Conservation (phyloP, 768 basidiomycete species). For the Xerocomus potaroensis region DNA sequence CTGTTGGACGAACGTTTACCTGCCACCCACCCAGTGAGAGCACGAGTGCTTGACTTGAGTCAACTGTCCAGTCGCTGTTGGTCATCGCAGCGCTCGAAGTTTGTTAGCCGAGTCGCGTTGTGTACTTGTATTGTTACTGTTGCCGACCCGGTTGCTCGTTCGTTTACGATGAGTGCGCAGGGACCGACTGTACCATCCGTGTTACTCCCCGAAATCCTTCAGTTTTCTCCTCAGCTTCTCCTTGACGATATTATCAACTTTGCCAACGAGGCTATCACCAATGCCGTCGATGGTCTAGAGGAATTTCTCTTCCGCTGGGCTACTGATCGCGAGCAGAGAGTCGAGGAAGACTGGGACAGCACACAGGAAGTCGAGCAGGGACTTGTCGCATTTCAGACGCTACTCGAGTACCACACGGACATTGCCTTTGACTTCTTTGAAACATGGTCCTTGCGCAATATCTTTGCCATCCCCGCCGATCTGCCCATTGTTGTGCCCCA, state of each 20-base stretch:
- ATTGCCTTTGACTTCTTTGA: conserved; percentile 91
- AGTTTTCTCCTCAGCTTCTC: conserved; percentile 79
- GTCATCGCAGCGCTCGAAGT: conserved; percentile 13
- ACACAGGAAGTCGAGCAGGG: conserved; percentile 76
- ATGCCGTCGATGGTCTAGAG: conserved; percentile 77
- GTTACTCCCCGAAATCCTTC: conserved; percentile 53
- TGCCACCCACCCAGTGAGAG: conserved; percentile 62
- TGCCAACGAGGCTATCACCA: conserved; percentile 73
- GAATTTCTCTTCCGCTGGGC: conserved; percentile 73
- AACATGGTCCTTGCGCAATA: conserved; percentile 84
- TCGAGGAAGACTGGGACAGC: conserved; percentile 49
- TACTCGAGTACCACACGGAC: conserved; percentile 85
- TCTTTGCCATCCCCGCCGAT: conserved; percentile 71
- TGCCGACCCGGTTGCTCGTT: not conserved
- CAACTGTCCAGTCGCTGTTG: conserved; percentile 61
- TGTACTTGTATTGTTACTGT: conserved; percentile 22
- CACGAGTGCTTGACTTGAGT: conserved; percentile 73
- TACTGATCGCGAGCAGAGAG: conserved; percentile 51
- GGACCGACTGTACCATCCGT: conserved; percentile 25
- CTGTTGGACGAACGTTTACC: not conserved
- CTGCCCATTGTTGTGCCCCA: conserved; percentile 72
- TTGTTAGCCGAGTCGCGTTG: conserved; percentile 23
- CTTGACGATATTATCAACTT: conserved; percentile 86
- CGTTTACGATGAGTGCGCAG: conserved; percentile 25
- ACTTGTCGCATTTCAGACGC: conserved; percentile 80